phyloP scores from a whole-genome alignment of 306 rosid genomes.

The Macrotyloma uniflorum region DNA sequence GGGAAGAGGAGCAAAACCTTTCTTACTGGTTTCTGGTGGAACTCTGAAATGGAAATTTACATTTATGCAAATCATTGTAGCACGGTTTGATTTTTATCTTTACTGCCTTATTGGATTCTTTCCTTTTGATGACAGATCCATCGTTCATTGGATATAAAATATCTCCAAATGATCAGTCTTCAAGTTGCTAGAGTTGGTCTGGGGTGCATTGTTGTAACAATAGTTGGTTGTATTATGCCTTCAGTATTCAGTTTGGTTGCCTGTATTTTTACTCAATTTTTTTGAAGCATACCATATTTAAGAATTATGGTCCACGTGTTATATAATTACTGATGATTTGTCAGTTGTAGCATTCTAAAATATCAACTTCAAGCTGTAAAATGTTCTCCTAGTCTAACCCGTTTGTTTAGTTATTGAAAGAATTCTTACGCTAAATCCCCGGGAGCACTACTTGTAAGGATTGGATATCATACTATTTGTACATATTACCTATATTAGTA shows the following conservation, averaged over 20 bases:
- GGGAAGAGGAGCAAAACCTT: constrained; percentile 5
- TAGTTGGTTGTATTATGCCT: constrained; percentile 19
- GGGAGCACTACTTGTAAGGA: constrained; percentile 25
- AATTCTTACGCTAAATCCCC: constrained; percentile 19
- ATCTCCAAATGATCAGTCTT: constrained; percentile 36
- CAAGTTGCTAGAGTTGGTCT: constrained; percentile 40
- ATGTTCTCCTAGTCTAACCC: constrained; percentile 8
- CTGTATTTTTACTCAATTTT: constrained; percentile 23
- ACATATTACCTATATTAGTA: constrained; percentile 36
- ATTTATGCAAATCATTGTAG: constrained; percentile 19
- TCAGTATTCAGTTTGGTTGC: constrained; percentile 17
- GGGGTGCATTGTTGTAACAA: constrained; percentile 35
- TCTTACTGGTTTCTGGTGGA: not conserved
- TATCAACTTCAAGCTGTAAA: constrained; percentile 23
- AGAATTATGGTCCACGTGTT: constrained; percentile 33
- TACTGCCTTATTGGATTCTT: constrained; percentile 30
- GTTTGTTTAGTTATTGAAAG: not conserved
- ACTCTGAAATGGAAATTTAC: constrained; percentile 8
- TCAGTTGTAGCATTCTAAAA: not conserved
- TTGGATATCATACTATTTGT: constrained; percentile 34
- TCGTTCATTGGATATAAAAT: constrained; percentile 30
- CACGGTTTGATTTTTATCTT: constrained; percentile 17
- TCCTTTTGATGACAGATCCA: constrained; percentile 32
- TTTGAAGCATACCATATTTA: constrained; percentile 18
- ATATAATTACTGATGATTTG: constrained; percentile 13